These are phyloP conservation scores for Apiospora kogelbergensis DNA, from an alignment of 2,329 filamentous ascomycete genomes.

Conservation along the genomic window DNA sequence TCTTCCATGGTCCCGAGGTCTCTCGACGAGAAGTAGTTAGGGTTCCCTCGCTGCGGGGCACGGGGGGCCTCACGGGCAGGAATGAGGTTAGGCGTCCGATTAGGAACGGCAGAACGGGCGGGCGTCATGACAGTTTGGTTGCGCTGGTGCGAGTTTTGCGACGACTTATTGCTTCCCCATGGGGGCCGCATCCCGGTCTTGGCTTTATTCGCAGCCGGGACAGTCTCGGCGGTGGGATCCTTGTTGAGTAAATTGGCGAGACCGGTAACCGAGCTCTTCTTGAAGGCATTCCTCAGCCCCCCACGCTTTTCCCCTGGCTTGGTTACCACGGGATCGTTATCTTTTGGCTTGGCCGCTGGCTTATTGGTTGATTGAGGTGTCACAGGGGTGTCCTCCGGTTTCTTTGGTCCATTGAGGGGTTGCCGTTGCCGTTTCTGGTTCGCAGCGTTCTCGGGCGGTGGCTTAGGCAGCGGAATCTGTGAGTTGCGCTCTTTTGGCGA, in stretches of 20 bases:
- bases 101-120: constrained; percentile 28
- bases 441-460: constrained; percentile 35
- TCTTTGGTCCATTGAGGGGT: constrained; percentile 29
- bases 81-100: constrained; percentile 31
- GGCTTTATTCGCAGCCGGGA: constrained; percentile 19
- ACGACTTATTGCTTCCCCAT: constrained; percentile 25
- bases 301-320: constrained; percentile 43
- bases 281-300: constrained; percentile 51
- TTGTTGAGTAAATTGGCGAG: constrained; percentile 51
- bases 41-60: constrained; percentile 35
- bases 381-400: constrained; percentile 23
- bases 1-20: constrained; percentile 32
- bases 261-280: constrained; percentile 46
- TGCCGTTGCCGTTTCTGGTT: constrained; percentile 49
- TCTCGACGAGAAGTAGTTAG: constrained; percentile 39
- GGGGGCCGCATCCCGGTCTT: constrained; percentile 25
- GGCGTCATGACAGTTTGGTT: constrained; percentile 21
- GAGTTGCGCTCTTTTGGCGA: constrained; percentile 24
- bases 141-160: constrained; percentile 11
- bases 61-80: constrained; percentile 35
- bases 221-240: constrained; percentile 36
- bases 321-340: constrained; percentile 20
- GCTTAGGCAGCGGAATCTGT: constrained; percentile 22
- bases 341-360: constrained; percentile 29
- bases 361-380: constrained; percentile 24